Conservation (phyloP, 2,329 filamentous ascomycete genomes). For the Coniella lustricola region DNA sequence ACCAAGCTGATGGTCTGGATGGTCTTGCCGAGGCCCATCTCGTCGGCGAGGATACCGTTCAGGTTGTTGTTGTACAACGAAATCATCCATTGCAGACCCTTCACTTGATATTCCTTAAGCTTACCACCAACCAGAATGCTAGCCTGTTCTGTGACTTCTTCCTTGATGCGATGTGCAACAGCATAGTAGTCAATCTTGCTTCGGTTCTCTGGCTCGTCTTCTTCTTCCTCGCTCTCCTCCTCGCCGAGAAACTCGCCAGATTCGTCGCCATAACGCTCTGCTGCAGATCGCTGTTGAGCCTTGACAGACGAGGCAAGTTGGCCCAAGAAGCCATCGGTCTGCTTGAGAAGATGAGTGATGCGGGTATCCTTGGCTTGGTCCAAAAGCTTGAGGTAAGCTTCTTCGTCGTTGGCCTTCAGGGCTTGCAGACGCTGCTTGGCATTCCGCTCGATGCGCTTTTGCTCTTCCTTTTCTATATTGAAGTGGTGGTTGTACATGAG, state of each 20-base stretch:
- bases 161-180: constrained; percentile 91
- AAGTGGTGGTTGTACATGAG: constrained; percentile 87
- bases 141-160: constrained; percentile 80
- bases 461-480: constrained; percentile 97
- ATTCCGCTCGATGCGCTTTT: constrained; percentile 94
- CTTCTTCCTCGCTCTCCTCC: constrained; percentile 39
- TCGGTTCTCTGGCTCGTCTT: constrained; percentile 63
- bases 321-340: constrained; percentile 95
- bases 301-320: constrained; percentile 94
- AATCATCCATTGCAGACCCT: constrained; percentile 99
- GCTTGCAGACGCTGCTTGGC: constrained; percentile 99
- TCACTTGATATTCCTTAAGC: constrained; percentile 96
- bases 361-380: constrained; percentile 98
- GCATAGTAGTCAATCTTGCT: constrained; percentile 97
- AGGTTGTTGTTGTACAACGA: constrained; percentile 99
- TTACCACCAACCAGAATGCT: constrained; percentile 82
- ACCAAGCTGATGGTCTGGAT: constrained; percentile 98
- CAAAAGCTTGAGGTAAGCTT: constrained; percentile 94
- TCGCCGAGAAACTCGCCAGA: constrained; percentile 40
- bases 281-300: constrained; percentile 79
- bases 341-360: constrained; percentile 93
- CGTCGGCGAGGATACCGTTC: constrained; percentile 95
- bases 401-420: constrained; percentile 97
- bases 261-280: constrained; percentile 69
- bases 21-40: constrained; percentile 99